Percentiles rank a stretch among this genome's conserved stretches.
phyloP scores from a whole-genome alignment of 768 basidiomycete species.

The Kwoniella bestiolae region DNA sequence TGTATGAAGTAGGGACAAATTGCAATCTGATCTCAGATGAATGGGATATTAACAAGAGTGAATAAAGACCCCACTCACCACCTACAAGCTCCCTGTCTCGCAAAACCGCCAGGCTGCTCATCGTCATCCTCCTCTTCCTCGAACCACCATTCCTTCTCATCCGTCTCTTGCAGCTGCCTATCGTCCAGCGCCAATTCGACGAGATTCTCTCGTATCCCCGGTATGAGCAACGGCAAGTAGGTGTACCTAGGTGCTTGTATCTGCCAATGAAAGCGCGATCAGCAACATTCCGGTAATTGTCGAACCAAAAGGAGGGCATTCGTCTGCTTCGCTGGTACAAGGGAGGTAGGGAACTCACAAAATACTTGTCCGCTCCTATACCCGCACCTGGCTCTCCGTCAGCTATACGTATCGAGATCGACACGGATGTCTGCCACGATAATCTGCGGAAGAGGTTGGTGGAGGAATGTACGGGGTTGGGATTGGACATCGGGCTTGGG shows the following conservation, averaged over 20 bases:
- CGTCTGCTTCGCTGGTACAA: not conserved
- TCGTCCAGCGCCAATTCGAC: conserved; percentile 93
- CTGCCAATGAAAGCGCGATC: too few species aligned
- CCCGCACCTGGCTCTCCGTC: conserved; percentile 86
- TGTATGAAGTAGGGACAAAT: not conserved
- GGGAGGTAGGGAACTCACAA: conserved; percentile 54
- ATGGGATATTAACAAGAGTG: too few species aligned
- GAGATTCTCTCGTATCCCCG: conserved; percentile 84
- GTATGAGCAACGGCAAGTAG: conserved; percentile 88
- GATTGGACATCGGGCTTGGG: conserved; percentile 1
- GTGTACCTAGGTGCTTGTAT: conserved; percentile 79
- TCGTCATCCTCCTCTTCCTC: conserved; percentile 63
- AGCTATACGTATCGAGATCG: conserved; percentile 85
- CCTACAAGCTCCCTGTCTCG: conserved; percentile 61
- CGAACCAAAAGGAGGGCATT: too few species aligned
- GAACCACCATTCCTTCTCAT: conserved; percentile 97
- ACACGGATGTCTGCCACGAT: conserved; percentile 88
- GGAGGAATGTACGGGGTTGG: conserved; percentile 42
- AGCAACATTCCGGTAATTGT: too few species aligned
- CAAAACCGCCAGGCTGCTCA: conserved; percentile 34
- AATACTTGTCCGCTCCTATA: conserved; percentile 90
- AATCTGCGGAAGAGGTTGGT: conserved; percentile 77
- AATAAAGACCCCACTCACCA: conserved; percentile 74
- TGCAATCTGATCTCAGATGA: too few species aligned
- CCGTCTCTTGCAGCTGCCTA: conserved; percentile 70